Evolutionary conservation across 495 filamentous ascomycete genomes (phyloP).

Genomic region (Neurospora sp.): DNA sequence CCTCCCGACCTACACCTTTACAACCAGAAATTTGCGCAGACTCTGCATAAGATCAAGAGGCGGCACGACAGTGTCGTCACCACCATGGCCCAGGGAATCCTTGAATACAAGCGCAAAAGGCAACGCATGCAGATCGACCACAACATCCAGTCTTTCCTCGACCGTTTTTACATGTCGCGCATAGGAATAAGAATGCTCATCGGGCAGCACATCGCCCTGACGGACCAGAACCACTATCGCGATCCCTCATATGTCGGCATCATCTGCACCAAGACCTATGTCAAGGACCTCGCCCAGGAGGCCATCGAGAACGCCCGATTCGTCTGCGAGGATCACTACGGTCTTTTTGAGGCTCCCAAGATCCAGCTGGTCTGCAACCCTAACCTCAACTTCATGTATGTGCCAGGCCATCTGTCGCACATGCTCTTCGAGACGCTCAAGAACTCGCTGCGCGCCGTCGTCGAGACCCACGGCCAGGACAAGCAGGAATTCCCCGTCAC

Average conservation of each 20-base stretch:
- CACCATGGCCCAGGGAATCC: slow-evolving; percentile 86
- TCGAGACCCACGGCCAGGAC: slow-evolving; percentile 90
- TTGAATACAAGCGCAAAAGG: slow-evolving; percentile 92
- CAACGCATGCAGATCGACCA: slow-evolving; percentile 98
- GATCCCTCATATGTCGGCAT: slow-evolving; percentile 95
- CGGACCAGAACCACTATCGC: slow-evolving; percentile 75
- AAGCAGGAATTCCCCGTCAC: slow-evolving; percentile 93
- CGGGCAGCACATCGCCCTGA: slow-evolving; percentile 93
- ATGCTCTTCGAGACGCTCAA: slow-evolving; percentile 99
- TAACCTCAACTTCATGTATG: slow-evolving; percentile 96
- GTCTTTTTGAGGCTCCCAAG: slow-evolving; percentile 92
- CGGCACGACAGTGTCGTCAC: slow-evolving; percentile 96
- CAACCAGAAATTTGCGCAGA: slow-evolving; percentile 79
- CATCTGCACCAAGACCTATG: slow-evolving; percentile 97
- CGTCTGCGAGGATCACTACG: slow-evolving; percentile 98
- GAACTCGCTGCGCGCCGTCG: slow-evolving; percentile 92
- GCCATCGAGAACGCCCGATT: slow-evolving; percentile 97
- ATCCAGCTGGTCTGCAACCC: slow-evolving; percentile 92
- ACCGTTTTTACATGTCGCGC: slow-evolving; percentile 99
- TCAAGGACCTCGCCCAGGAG: slow-evolving; percentile 89
- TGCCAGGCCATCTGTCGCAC: slow-evolving; percentile 92
- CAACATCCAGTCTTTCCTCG: slow-evolving; percentile 91
- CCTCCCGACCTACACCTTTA: slow-evolving; percentile 91
- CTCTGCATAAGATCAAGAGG: slow-evolving; percentile 84
- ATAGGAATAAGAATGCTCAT: slow-evolving; percentile 99